phyloP scores from a whole-genome alignment of 2,329 filamentous ascomycete species.

The Hypoxylon sp. region DNA sequence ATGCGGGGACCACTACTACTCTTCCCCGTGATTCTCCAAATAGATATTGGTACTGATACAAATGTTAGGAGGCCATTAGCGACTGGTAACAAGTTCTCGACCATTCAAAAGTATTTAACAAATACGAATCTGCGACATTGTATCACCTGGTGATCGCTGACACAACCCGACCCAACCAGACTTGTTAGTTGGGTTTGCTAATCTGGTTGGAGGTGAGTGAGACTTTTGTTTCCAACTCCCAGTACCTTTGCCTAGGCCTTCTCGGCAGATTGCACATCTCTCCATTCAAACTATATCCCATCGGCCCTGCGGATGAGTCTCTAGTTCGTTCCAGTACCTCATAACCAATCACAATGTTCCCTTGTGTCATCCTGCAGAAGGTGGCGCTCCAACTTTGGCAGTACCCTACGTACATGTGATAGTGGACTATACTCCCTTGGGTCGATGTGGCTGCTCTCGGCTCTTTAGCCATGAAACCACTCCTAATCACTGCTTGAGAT shows the following conservation, averaged over 20 bases:
- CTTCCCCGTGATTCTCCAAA: constrained; percentile 15
- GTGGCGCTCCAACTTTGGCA: constrained; percentile 42
- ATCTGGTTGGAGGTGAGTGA: constrained; percentile 40
- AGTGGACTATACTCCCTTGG: constrained; percentile 32
- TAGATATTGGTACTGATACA: constrained; percentile 30
- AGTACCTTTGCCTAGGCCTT: constrained; percentile 40
- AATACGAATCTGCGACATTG: constrained; percentile 20
- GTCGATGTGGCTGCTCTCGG: constrained; percentile 30
- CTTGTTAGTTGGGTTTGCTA: constrained; percentile 30
- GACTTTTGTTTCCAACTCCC: constrained; percentile 30
- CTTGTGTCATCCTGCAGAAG: constrained; percentile 37
- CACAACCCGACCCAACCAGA: constrained; percentile 8
- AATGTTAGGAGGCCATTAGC: constrained; percentile 19
- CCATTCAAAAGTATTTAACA: constrained; percentile 12
- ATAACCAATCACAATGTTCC: constrained; percentile 43
- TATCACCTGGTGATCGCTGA: constrained; percentile 17
- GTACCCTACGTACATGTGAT: constrained; percentile 45
- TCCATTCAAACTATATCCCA: constrained; percentile 34
- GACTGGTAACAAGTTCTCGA: constrained; percentile 12
- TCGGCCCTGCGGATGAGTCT: constrained; percentile 47
- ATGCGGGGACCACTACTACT: constrained; percentile 8
- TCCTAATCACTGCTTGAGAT: constrained; percentile 6
- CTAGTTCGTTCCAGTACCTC: constrained; percentile 35
- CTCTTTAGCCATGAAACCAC: constrained; percentile 35
- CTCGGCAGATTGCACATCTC: constrained; percentile 41